These are phyloP conservation scores for Aspergillus thermomutatus DNA, from an alignment of 2,329 filamentous ascomycete genomes.

Conservation along the genomic window DNA sequence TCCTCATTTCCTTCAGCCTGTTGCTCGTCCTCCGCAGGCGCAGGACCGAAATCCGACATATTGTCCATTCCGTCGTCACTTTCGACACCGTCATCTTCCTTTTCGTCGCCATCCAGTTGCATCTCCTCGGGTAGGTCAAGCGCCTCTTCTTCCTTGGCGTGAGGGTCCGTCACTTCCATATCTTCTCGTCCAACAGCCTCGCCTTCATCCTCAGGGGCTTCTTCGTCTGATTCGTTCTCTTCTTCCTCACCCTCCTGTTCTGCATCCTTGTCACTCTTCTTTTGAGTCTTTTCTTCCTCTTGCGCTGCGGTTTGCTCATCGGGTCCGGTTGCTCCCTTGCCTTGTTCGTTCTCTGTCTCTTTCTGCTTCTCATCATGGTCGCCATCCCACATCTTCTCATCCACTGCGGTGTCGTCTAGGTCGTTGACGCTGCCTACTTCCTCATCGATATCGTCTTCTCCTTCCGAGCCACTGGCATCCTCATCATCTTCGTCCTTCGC, in stretches of 20 bases:
- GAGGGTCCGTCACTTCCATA: slow-evolving; percentile 65
- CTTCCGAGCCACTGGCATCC: slow-evolving; percentile 60
- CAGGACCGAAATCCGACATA: slow-evolving; percentile 41
- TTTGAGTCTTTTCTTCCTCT: slow-evolving; percentile 49
- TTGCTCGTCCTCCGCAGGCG: slow-evolving; percentile 34
- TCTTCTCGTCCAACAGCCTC: slow-evolving; percentile 63
- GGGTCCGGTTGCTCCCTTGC: slow-evolving; percentile 48
- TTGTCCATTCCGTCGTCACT: slow-evolving; percentile 46
- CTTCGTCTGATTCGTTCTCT: slow-evolving; percentile 48
- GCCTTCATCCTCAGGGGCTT: slow-evolving; percentile 55
- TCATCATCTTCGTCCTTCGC: slow-evolving; percentile 49
- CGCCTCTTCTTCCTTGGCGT: slow-evolving; percentile 76
- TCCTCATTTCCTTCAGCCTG: slow-evolving; percentile 30
- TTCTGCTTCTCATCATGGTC: slow-evolving; percentile 62
- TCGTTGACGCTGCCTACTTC: slow-evolving; percentile 90
- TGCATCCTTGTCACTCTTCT: slow-evolving; percentile 36
- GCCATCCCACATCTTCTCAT: slow-evolving; percentile 99
- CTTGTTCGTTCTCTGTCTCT: slow-evolving; percentile 73
- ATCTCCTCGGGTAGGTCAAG: slow-evolving; percentile 85
- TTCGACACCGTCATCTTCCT: slow-evolving; percentile 49
- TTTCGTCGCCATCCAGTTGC: slow-evolving; percentile 69
- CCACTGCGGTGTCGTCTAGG: slow-evolving; percentile 81
- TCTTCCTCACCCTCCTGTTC: slow-evolving; percentile 55
- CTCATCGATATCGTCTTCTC: slow-evolving; percentile 74
- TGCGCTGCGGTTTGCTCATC: slow-evolving; percentile 62